phyloP scores from a whole-genome alignment of 768 basidiomycete genomes.

The Kwoniella newhampshirensis region DNA sequence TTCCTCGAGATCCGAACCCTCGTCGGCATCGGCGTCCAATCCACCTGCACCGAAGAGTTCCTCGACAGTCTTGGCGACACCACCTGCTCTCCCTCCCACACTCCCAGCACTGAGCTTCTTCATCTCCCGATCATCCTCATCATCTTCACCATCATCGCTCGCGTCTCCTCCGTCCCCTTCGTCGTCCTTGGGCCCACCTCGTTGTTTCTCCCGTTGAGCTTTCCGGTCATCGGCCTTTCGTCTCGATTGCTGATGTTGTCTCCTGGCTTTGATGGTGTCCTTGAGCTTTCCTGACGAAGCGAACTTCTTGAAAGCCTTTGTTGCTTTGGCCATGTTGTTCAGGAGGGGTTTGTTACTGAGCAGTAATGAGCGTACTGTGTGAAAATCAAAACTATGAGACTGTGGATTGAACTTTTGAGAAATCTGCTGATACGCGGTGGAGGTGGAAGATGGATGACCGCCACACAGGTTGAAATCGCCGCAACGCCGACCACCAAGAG shows the following conservation, averaged over 20 bases:
- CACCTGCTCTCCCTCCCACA: constrained; percentile 37
- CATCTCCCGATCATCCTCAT: constrained; percentile 46
- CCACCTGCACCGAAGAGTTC: constrained; percentile 41
- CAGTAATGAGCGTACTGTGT: no score
- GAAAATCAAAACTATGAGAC: no score
- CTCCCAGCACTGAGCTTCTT: constrained; percentile 25
- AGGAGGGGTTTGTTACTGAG: no score
- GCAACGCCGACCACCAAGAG: constrained; percentile 1
- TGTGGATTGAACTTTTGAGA: constrained; percentile 1
- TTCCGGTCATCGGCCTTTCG: constrained; percentile 68
- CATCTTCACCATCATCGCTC: constrained; percentile 53
- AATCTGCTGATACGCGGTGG: constrained; percentile 17
- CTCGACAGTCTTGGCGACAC: constrained; percentile 43
- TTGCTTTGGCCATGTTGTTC: constrained; percentile 58
- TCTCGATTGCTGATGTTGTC: constrained; percentile 72
- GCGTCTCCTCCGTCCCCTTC: constrained; percentile 46
- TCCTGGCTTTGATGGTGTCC: constrained; percentile 77
- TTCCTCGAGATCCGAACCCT: constrained; percentile 31
- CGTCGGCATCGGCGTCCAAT: constrained; percentile 24
- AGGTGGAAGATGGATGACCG: background rate
- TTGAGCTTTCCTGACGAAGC: constrained; percentile 84
- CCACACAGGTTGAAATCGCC: background rate
- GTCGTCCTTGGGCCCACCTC: constrained; percentile 41
- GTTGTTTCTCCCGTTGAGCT: constrained; percentile 55
- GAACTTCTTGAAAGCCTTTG: constrained; percentile 83